Conservation (phyloP, 2,329 filamentous ascomycete species). For the Pseudonectria buxi region DNA sequence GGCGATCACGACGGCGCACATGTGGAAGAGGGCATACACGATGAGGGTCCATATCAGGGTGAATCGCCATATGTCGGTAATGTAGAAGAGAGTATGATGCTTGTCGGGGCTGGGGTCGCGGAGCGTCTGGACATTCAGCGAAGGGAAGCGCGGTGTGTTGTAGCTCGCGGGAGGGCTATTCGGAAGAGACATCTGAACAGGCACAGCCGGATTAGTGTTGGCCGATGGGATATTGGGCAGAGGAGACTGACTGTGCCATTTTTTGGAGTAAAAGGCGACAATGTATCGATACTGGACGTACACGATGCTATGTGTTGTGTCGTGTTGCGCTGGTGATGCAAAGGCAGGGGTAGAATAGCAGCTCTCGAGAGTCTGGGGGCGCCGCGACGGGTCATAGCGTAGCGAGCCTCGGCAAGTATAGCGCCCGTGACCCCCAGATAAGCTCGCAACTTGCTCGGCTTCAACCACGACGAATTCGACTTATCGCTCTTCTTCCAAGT, state of each 20-base stretch:
- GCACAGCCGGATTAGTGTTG: constrained; percentile 4
- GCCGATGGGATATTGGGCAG: not conserved
- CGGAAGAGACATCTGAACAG: constrained; percentile 18
- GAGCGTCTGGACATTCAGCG: constrained; percentile 66
- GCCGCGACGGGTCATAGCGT: too few species aligned
- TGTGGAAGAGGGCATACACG: constrained; percentile 67
- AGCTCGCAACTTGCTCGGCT: constrained; percentile 16
- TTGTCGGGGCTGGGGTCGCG: constrained; percentile 35
- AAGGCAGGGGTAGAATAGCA: too few species aligned
- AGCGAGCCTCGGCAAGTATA: too few species aligned
- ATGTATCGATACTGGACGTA: too few species aligned
- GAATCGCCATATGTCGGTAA: constrained; percentile 77
- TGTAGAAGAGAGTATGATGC: constrained; percentile 59
- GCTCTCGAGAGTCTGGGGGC: too few species aligned
- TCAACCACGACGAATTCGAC: constrained; percentile 13
- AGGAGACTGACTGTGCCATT: constrained; percentile 17
- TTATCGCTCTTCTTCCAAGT: constrained; percentile 6
- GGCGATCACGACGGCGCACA: constrained; percentile 65
- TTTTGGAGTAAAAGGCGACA: constrained; percentile 3
- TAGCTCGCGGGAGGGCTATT: constrained; percentile 45
- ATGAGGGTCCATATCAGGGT: constrained; percentile 82
- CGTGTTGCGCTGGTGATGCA: too few species aligned
- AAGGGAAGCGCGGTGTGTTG: constrained; percentile 66
- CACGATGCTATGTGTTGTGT: too few species aligned
- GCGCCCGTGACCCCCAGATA: not conserved